phyloP scores from a whole-genome alignment of 306 rosid genomes.

The Parietaria judaica region DNA sequence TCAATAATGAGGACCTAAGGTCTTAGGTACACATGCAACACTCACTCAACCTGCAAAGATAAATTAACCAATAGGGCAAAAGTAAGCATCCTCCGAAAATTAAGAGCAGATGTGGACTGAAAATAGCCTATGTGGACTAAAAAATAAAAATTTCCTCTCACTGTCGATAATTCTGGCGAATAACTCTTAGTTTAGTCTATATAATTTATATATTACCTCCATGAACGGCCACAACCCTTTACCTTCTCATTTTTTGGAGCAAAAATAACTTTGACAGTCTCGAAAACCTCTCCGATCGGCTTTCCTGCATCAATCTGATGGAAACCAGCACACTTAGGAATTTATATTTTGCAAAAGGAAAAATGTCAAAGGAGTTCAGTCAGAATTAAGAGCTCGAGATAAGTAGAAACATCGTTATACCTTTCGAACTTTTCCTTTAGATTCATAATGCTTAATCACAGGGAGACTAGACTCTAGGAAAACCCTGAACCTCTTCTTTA shows the following conservation, averaged over 20 bases:
- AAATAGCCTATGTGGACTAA: too few species aligned
- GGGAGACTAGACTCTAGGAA: constrained; percentile 86
- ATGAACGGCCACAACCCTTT: constrained; percentile 30
- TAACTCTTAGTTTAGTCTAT: too few species aligned
- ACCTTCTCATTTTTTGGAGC: constrained; percentile 79
- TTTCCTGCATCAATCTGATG: constrained; percentile 73
- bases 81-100: neutral
- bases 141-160: too few species aligned
- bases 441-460: constrained; percentile 62
- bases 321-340: constrained; percentile 18
- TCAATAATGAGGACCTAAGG: constrained; percentile 30
- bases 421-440: constrained; percentile 75
- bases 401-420: constrained; percentile 28
- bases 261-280: constrained; percentile 69
- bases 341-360: constrained; percentile 4
- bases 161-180: too few species aligned
- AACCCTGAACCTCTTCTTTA: constrained; percentile 89
- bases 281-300: constrained; percentile 78
- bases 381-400: constrained; percentile 5
- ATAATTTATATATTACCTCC: constrained; percentile 20
- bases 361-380: too few species aligned
- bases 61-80: neutral
- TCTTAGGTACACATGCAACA: constrained; percentile 20
- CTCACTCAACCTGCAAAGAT: constrained; percentile 63
- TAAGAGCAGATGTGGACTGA: constrained; percentile 6